phyloP scores from a whole-genome alignment of 305 asterid species.

The Andrographis paniculata region DNA sequence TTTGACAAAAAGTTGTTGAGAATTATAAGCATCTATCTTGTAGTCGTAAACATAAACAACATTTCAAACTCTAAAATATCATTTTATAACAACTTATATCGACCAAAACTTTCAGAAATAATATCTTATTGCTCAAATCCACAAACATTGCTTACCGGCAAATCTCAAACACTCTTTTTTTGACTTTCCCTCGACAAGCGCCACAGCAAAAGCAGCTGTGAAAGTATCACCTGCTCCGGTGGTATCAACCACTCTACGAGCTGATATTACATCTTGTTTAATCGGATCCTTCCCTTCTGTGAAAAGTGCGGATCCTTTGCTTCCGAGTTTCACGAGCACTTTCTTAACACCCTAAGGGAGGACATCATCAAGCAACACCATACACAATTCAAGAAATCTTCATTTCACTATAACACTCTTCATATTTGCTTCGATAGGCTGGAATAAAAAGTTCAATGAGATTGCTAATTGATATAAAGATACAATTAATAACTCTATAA shows the following conservation, averaged over 20 bases:
- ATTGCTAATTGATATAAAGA: no score
- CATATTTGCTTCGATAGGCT: no score
- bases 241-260: slow-evolving; percentile 74
- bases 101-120: no score
- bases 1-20: no score
- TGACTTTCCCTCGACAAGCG: slow-evolving; percentile 82
- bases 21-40: no score
- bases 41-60: no score
- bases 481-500: no score
- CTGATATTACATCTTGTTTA: slow-evolving; percentile 60
- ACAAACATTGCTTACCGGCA: slow-evolving; percentile 50
- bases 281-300: slow-evolving; percentile 70
- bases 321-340: slow-evolving; percentile 89
- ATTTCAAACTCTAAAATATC: no score
- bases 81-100: no score
- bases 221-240: slow-evolving; percentile 98
- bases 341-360: slow-evolving; percentile 68
- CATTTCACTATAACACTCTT: no score
- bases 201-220: slow-evolving; percentile 91
- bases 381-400: neutral
- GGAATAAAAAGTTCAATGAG: no score
- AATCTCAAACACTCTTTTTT: slow-evolving; percentile 61
- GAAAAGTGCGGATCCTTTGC: slow-evolving; percentile 74
- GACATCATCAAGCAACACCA: neutral
- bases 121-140: no score